These are phyloP conservation scores for Fusarium devonianum DNA, from an alignment of 2,329 filamentous ascomycete genomes.

Conservation along the genomic window DNA sequence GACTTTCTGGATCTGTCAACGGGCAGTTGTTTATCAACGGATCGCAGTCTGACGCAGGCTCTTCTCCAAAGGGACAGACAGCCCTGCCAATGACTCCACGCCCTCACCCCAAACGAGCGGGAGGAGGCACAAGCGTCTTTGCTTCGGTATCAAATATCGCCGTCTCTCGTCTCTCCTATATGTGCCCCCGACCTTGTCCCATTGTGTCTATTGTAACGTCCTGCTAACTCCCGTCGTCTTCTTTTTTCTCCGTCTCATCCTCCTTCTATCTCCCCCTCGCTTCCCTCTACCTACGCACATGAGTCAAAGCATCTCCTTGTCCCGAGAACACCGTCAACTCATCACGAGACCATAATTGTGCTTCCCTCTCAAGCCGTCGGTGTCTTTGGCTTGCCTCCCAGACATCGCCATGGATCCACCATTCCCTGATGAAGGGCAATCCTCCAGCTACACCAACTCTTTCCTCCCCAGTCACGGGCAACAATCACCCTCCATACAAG, in stretches of 20 bases:
- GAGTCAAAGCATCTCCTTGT: constrained; percentile 28
- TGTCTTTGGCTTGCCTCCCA: constrained; percentile 23
- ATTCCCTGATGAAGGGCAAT: constrained; percentile 40
- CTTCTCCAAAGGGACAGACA: constrained; percentile 31
- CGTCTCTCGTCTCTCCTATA: no score
- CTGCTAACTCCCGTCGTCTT: constrained; percentile 30
- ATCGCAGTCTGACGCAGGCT: constrained; percentile 30
- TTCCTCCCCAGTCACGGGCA: constrained; percentile 37
- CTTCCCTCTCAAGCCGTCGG: constrained; percentile 25
- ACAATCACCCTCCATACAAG: constrained; percentile 41
- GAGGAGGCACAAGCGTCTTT: constrained; percentile 37
- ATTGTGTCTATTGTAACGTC: constrained; percentile 42
- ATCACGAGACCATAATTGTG: constrained; percentile 36
- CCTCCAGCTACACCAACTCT: constrained; percentile 45
- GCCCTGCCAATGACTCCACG: constrained; percentile 25
- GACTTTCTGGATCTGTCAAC: constrained; percentile 30
- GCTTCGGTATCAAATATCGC: constrained; percentile 40
- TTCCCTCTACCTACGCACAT: constrained; percentile 29
- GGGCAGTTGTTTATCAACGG: constrained; percentile 36
- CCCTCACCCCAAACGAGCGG: constrained; percentile 35
- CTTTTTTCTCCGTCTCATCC: constrained; percentile 22
- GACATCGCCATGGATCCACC: constrained; percentile 42
- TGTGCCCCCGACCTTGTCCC: constrained; percentile 32
- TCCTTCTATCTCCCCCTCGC: constrained; percentile 22
- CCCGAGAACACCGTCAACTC: constrained; percentile 26